Evolutionary conservation across 768 basidiomycete species (phyloP).

Genomic region (Boletales sp.): DNA sequence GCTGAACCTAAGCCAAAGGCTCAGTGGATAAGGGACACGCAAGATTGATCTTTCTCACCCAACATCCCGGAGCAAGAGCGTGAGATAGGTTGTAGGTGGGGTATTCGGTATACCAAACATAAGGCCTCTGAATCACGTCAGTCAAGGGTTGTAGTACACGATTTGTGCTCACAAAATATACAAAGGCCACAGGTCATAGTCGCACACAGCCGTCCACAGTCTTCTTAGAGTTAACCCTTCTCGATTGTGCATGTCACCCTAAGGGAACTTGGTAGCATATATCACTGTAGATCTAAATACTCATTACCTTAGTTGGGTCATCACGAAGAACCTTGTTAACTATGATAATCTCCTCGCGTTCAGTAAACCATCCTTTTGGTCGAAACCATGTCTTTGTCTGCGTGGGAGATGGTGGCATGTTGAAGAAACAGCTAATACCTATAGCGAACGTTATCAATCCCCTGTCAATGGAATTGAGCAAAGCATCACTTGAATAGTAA

Average conservation of each 20-base stretch:
- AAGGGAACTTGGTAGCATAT: background rate
- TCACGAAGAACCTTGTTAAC: constrained; percentile 58
- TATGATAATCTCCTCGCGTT: constrained; percentile 59
- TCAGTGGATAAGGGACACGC: background rate
- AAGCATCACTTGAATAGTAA: background rate
- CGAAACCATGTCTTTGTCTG: constrained; percentile 57
- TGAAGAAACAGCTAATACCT: constrained; percentile 53
- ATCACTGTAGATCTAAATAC: background rate
- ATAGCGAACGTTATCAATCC: constrained; percentile 46
- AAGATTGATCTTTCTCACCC: constrained; percentile 31
- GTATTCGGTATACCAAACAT: constrained; percentile 48
- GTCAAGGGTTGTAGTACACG: background rate
- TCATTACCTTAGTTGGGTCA: constrained; percentile 53
- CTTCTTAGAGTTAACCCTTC: constrained; percentile 49
- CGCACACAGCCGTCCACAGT: constrained; percentile 51
- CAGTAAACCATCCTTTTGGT: constrained; percentile 61
- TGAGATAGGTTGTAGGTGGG: constrained; percentile 54
- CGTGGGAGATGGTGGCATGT: constrained; percentile 58
- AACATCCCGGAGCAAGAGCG: constrained; percentile 51
- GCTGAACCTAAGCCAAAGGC: constrained; percentile 38
- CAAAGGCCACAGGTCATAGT: constrained; percentile 66
- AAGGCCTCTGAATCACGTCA: constrained; percentile 36
- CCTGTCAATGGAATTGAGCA: background rate
- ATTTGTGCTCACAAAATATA: constrained; percentile 43
- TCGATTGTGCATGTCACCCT: constrained; percentile 64